Evolutionary conservation across 495 filamentous ascomycete genomes (phyloP).

Genomic region (Daldinia decipiens): DNA sequence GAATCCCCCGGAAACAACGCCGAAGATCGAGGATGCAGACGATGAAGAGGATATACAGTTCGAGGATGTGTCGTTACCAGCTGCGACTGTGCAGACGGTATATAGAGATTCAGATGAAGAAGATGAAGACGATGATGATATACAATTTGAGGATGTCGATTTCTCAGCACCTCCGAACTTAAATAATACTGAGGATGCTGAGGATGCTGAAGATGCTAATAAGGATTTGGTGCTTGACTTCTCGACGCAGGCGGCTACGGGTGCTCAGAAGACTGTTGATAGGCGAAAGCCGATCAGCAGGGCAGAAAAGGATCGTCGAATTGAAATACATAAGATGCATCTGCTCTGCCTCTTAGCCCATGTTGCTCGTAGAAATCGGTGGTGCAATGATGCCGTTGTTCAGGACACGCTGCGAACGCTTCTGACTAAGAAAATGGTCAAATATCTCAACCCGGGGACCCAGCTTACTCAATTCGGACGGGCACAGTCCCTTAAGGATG

Average conservation of each 20-base stretch:
- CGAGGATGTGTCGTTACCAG: conserved; percentile 47
- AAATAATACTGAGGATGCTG: conserved; percentile 47
- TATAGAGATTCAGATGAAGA: conserved; percentile 48
- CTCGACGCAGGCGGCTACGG: conserved; percentile 53
- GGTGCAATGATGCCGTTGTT: conserved; percentile 82
- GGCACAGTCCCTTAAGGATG: conserved; percentile 79
- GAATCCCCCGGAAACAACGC: conserved; percentile 6
- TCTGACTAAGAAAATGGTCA: conserved; percentile 67
- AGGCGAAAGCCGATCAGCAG: conserved; percentile 71
- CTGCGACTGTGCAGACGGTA: conserved; percentile 38
- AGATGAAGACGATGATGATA: conserved; percentile 40
- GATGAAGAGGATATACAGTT: conserved; percentile 53
- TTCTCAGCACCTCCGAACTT: conserved; percentile 39
- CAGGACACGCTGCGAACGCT: conserved; percentile 70
- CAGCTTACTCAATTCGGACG: conserved; percentile 73
- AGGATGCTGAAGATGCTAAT: conserved; percentile 55
- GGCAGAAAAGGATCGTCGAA: conserved; percentile 73
- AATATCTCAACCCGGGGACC: conserved; percentile 71
- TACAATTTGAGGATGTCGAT: conserved; percentile 51
- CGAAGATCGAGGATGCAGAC: conserved; percentile 43
- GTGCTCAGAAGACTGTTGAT: conserved; percentile 45
- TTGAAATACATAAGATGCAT: conserved; percentile 88
- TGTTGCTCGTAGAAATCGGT: conserved; percentile 77
- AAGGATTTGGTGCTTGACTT: conserved; percentile 69
- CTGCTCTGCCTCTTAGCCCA: conserved; percentile 83